Conservation (phyloP, 208 protist genomes). For the Trypanosoma congolense region DNA sequence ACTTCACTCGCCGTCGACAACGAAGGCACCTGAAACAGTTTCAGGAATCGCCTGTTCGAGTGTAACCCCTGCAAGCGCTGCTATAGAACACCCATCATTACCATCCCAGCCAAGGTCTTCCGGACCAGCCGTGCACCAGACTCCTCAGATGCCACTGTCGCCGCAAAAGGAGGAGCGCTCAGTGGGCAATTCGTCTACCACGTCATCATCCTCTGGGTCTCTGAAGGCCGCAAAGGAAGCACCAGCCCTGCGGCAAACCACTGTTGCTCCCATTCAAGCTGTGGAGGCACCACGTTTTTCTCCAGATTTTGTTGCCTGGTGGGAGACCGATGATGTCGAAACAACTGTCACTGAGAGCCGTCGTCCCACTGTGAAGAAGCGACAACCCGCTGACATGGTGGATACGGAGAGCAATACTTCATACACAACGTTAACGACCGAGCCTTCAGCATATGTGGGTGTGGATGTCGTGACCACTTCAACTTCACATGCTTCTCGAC, state of each 20-base stretch:
- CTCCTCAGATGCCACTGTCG: background rate
- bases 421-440: constrained; percentile 54
- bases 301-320: constrained; percentile 60
- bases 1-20: constrained; percentile 19
- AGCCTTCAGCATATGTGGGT: constrained; percentile 10
- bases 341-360: background rate
- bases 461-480: background rate
- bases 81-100: constrained; percentile 13
- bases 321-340: constrained; percentile 33
- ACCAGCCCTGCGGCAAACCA: background rate
- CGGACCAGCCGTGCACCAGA: constrained; percentile 1
- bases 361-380: constrained; percentile 5
- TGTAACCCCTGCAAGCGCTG: constrained; percentile 19
- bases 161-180: constrained; percentile 4
- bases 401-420: constrained; percentile 55
- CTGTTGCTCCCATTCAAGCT: background rate
- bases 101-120: constrained; percentile 1
- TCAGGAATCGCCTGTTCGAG: background rate
- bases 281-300: constrained; percentile 22
- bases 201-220: background rate
- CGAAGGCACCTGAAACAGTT: background rate
- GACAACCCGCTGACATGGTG: constrained; percentile 29
- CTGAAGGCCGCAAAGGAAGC: background rate
- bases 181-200: constrained; percentile 6
- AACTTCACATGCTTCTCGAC: background rate